Base-by-base conservation (phyloP, 2,329 filamentous ascomycete species). In the Intubia oerlemansii region DNA sequence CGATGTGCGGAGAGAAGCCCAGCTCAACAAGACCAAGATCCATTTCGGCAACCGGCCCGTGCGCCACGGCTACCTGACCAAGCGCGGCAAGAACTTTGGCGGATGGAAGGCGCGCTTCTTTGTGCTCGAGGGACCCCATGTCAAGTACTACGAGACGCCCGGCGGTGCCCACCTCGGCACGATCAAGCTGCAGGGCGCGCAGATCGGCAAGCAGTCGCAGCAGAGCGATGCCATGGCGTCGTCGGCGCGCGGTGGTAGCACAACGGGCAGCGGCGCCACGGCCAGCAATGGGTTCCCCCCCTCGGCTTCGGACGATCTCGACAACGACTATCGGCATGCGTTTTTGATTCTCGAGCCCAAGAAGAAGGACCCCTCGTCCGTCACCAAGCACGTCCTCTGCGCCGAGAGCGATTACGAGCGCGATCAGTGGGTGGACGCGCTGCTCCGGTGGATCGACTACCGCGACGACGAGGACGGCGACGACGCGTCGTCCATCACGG, bases 1-100 rank as follows among this genome's bases (percentile, higher is more conserved):
- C 4, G 50, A 58, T 17, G 42, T 46, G 12, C 22, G 27, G 4
- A 33, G 27, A 15, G 33, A 36, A n/a, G 48, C 40, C n/a, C 45
- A 43, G 15, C 49, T 41, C 9, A 47, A 40, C 16, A 37, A 40
- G n/a, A 41, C 45, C 30, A 60, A 49, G 43, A 53, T 56, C 4
- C 66, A 69, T 1, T 59, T 67, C 5, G 67, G 73, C 40, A 68
- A 70, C 4, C 67, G 71, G 27, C 69, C 75, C 7, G 61, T 72
- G 34, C 81, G 80, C 44, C 84, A 73, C 44, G 88, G 88, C 7
- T 98, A 95, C 48, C 56, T 98, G 28, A 95, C 88, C 2, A 98
- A 98, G 55, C 69, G 79, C 40, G 88, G 88, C 27, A 98, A 98
- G 59, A 95, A 95, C 44, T 98, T 98, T 52, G 88, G 88, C 29